Evolutionary conservation across 1,284 basidiomycete genomes (phyloP).

Genomic region (Apiotrichum akiyoshidainum): DNA sequence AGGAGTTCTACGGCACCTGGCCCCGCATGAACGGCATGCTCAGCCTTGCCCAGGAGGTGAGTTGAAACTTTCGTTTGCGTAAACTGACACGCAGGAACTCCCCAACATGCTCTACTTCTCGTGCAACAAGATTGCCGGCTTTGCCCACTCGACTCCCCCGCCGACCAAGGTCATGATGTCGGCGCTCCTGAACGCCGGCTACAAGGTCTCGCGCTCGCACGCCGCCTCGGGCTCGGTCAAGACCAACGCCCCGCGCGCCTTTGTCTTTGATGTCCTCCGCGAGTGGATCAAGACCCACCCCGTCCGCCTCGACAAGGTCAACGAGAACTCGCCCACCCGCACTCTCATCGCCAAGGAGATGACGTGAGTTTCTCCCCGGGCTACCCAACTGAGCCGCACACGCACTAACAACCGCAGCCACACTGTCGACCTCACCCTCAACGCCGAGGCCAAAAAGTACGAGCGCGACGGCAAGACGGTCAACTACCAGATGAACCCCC

Average conservation of each 20-base stretch:
- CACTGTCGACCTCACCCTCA: conserved; percentile 68
- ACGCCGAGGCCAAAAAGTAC: conserved; percentile 62
- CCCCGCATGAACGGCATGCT: conserved; percentile 93
- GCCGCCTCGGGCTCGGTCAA: conserved; percentile 85
- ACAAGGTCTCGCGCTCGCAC: conserved; percentile 83
- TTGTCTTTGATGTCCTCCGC: conserved; percentile 78
- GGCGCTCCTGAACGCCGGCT: conserved; percentile 80
- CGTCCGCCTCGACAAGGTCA: conserved; percentile 75
- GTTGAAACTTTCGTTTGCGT: conserved; percentile 24
- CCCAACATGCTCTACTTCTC: conserved; percentile 86
- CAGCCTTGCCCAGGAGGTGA: conserved; percentile 77
- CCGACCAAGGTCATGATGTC: conserved; percentile 74
- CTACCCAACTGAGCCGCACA: background rate
- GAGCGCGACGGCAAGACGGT: conserved; percentile 61
- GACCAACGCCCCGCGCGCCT: conserved; percentile 70
- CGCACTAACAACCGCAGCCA: conserved; percentile 52
- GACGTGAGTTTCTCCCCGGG: conserved; percentile 55
- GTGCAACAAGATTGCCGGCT: conserved; percentile 71
- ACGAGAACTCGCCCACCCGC: conserved; percentile 66
- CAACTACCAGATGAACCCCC: conserved; percentile 87
- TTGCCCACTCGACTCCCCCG: conserved; percentile 39
- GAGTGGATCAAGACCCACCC: conserved; percentile 73
- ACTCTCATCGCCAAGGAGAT: conserved; percentile 64
- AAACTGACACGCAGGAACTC: conserved; percentile 62
- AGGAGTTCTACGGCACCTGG: conserved; percentile 72